Base-by-base conservation (phyloP, 345 rosid genomes). In the Syzygium aromaticum region DNA sequence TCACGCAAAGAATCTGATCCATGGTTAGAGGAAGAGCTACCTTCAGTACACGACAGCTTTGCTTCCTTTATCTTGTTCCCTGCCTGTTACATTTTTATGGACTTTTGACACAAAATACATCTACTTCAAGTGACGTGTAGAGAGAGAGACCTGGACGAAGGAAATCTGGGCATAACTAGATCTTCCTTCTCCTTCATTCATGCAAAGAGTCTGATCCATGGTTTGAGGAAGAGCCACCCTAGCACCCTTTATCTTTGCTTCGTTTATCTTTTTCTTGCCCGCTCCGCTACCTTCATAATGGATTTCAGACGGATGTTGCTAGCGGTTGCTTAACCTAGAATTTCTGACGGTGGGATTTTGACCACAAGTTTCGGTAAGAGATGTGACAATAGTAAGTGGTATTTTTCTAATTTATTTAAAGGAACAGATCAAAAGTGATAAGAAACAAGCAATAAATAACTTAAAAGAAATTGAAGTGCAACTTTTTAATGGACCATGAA, bases 111-210 rank as follows among this genome's bases (percentile, higher is more conserved):
- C 11, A 51, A 33, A 33, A 33, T 33, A 33, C 38, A 33, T 33
- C 38, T 33, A 33, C 2, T 33, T 33, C 38, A 33, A 33, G 38
- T 33, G 38, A 33, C 38, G 38, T 33, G 38, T 33, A 80, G 84
- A 28, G 27, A 82, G 56, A 40, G 43, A 40, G 43, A 40, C 88
- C 61, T 87, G 88, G 46, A 80, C 15, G 15, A 83, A n/a, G 6
- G 86, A 87, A 30, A 61, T 83, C 30, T 87, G 51, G 57, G 88
- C 88, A 38, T 87, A 87, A 53, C 88, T 87, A 64, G 23, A 0
- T 22, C 30, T 53, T 49, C 82, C 88, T 0, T 83, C 88, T 57
- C 88, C 88, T 43, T 59, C 86, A 43, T 87, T 83, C 88, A 87
- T 87, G 84, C 27, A 38, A 23, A 84, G 22, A 22, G 38, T 30